Conservation (phyloP, 257 asterid species). For the Gentiana dahurica region DNA sequence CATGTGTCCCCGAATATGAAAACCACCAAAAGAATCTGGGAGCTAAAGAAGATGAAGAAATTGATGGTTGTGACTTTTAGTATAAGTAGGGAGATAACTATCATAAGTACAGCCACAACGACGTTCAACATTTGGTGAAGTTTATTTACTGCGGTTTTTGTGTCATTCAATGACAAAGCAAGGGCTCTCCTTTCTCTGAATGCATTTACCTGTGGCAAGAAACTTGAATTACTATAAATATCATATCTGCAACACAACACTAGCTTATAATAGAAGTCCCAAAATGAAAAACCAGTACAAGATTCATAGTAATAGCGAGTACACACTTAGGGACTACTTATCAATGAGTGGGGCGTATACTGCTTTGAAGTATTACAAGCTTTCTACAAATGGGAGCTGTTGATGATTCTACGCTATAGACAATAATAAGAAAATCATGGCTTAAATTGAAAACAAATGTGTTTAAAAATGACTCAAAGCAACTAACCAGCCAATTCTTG, state of each 20-base stretch:
- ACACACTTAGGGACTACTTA: no score
- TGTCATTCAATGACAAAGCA: slow-evolving; percentile 83
- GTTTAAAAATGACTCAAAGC: slow-evolving; percentile 3
- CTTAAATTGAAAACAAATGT: no score
- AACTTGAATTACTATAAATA: neutral
- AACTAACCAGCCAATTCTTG: slow-evolving; percentile 81
- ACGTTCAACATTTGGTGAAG: slow-evolving; percentile 76
- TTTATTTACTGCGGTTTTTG: slow-evolving; percentile 86
- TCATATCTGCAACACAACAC: neutral
- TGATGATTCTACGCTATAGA: no score
- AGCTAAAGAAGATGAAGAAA: slow-evolving; percentile 69
- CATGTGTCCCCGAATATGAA: slow-evolving; percentile 92
- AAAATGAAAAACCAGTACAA: no score
- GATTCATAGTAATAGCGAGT: no score
- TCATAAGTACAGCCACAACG: slow-evolving; percentile 38
- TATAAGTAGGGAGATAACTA: slow-evolving; percentile 67
- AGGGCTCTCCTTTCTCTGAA: slow-evolving; percentile 90
- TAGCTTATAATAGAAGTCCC: neutral
- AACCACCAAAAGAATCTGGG: slow-evolving; percentile 73
- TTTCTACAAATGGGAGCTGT: no score
- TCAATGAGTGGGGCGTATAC: no score
- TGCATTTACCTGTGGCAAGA: slow-evolving; percentile 52
- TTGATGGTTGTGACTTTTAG: slow-evolving; percentile 74
- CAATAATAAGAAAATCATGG: no score
- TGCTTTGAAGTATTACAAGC: no score